Base-by-base conservation (phyloP, 2,329 filamentous ascomycete genomes). In the Penicillium capsulatum region DNA sequence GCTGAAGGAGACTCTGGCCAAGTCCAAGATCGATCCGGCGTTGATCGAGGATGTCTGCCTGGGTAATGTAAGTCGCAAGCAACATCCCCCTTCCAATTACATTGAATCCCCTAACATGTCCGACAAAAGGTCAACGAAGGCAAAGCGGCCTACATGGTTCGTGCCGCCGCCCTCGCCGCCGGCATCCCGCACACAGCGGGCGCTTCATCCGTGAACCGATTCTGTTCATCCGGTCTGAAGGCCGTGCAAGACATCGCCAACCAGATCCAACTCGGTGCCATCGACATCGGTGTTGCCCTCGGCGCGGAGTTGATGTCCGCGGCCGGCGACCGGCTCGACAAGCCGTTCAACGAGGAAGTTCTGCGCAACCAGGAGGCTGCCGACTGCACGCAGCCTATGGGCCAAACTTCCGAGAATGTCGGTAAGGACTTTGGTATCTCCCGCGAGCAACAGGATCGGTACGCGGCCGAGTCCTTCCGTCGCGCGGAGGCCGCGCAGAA, bases 381-480 rank as follows among this genome's bases (percentile, higher is more conserved):
- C 32, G 91, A 97, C 70, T 92, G 89, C 75, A 80, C 91, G 80
- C 80, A 89, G 75, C 86, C 91, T 52, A 98, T 98, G 92, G 92
- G 92, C 15, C 94, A 94, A 79, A 98, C 92, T 2, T 91, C 84
- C 44, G 92, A 98, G 74, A 97, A 97, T 63, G 89, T 98, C 17
- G 88, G 84, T 55, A 80, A 80, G 34, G 92, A 97, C 70, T 97
- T 97, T 66, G 79, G 84, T 61, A 83, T 98, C 62, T 71, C 79
- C 2, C 80, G 92, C 45, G 81, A 90, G 61, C 70, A 72, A 63
- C 86, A 97, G 70, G 92, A 98, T 67, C 73, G 76, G 51, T 97
- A 82, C 65, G 87, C 92, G 0, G 85, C 85, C 7, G 88, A 94
- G 72, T 89, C 83, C 31, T 98, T 89, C 74, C 79, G 82, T 50